These are phyloP conservation scores for Gaertneriomyces semiglobifer DNA, from an alignment of 192 early-diverging fungal genomes.

Conservation along the genomic window DNA sequence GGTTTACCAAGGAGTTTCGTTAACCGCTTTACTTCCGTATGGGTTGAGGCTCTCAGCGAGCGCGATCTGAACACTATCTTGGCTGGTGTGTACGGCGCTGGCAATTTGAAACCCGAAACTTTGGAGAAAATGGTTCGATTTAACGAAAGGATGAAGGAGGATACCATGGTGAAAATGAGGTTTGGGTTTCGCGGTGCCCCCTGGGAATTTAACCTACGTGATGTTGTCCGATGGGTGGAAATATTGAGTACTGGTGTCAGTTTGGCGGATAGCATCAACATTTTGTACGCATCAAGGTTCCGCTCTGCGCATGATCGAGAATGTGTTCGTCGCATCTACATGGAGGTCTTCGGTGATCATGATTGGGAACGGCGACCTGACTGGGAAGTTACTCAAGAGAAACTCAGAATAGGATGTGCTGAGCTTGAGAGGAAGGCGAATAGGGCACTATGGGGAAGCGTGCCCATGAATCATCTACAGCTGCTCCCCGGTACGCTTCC, in stretches of 20 bases:
- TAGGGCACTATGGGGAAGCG: constrained; percentile 7
- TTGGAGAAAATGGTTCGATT: constrained; percentile 70
- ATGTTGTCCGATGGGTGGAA: constrained; percentile 92
- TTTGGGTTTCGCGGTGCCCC: constrained; percentile 81
- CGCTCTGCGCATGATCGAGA: constrained; percentile 72
- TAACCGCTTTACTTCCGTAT: constrained; percentile 95
- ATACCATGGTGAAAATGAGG: constrained; percentile 71
- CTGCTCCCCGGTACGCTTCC: constrained; percentile 63
- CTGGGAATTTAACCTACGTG: constrained; percentile 99
- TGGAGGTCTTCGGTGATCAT: constrained; percentile 26
- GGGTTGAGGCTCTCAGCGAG: constrained; percentile 75
- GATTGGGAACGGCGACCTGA: constrained; percentile 15
- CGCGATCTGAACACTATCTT: constrained; percentile 63
- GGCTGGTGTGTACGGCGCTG: constrained; percentile 6
- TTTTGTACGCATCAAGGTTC: constrained; percentile 89
- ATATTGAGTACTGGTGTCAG: constrained; percentile 42
- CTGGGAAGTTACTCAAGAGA: constrained; percentile 19
- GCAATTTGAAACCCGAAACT: constrained; percentile 4
- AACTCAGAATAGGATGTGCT: constrained; percentile 25
- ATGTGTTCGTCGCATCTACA: constrained; percentile 38
- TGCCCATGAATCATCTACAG: constrained; percentile 49
- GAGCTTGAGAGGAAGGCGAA: constrained; percentile 16
- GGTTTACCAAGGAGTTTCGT: constrained; percentile 97
- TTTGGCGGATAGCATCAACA: constrained; percentile 24
- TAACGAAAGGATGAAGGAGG: constrained; percentile 80